Percentiles rank a stretch among this genome's conserved stretches.
These are phyloP conservation scores for Xylariaceae sp. DNA, from an alignment of 2,329 filamentous ascomycete species.

Conservation along the genomic window DNA sequence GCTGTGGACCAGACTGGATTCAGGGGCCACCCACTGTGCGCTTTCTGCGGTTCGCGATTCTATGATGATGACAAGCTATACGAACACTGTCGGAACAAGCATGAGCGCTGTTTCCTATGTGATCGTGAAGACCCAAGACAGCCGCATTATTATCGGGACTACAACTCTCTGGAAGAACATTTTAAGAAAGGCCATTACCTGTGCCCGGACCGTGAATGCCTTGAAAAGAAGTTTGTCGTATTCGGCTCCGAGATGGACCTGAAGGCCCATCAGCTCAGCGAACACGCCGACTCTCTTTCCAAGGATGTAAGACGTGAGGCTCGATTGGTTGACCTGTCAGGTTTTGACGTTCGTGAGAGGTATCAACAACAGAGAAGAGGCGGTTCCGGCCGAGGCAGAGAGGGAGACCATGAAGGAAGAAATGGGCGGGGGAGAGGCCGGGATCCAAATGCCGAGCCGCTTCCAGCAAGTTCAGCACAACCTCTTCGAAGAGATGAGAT, in stretches of 20 bases:
- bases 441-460: slow-evolving; percentile 84
- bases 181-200: slow-evolving; percentile 88
- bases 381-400: slow-evolving; percentile 48
- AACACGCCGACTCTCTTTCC: slow-evolving; percentile 79
- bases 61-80: slow-evolving; percentile 97
- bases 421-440: slow-evolving; percentile 59
- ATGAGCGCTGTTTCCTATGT: slow-evolving; percentile 95
- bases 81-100: slow-evolving; percentile 89
- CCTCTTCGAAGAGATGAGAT: slow-evolving; percentile 85
- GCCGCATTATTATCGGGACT: slow-evolving; percentile 92
- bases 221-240: slow-evolving; percentile 97
- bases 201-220: slow-evolving; percentile 83
- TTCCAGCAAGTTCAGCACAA: slow-evolving; percentile 79
- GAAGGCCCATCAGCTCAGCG: slow-evolving; percentile 88
- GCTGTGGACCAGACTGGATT: slow-evolving; percentile 93
- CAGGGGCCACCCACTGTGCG: slow-evolving; percentile 92
- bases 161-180: slow-evolving; percentile 83
- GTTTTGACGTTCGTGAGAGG: slow-evolving; percentile 78
- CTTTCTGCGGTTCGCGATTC: slow-evolving; percentile 89
- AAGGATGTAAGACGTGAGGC: slow-evolving; percentile 87
- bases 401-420: slow-evolving; percentile 53
- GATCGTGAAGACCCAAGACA: slow-evolving; percentile 73
- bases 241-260: slow-evolving; percentile 95
- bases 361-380: slow-evolving; percentile 68
- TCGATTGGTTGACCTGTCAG: slow-evolving; percentile 83